phyloP scores from a whole-genome alignment of 2,329 filamentous ascomycete genomes.

The Grosmannia penicillata region DNA sequence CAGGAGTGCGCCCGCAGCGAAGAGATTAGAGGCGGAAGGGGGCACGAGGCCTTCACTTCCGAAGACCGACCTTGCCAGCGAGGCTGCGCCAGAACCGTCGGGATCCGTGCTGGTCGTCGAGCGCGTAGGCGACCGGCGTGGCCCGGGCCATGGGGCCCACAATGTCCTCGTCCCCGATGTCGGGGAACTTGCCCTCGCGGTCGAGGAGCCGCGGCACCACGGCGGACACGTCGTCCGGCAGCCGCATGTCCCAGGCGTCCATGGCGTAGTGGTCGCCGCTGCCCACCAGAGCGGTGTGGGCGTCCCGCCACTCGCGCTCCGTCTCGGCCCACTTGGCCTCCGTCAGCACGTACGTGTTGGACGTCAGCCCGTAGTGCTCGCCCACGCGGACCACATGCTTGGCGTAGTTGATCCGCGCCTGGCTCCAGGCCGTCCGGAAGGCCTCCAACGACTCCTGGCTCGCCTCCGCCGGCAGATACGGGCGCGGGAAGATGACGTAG shows the following conservation, averaged over 20 bases:
- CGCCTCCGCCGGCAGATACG: constrained; percentile 53
- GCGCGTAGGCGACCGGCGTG: constrained; percentile 11
- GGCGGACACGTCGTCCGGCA: constrained; percentile 41
- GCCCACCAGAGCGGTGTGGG: constrained; percentile 50
- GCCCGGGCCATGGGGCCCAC: constrained; percentile 76
- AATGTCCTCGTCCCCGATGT: constrained; percentile 79
- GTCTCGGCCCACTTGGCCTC: constrained; percentile 80
- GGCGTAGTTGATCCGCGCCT: constrained; percentile 71
- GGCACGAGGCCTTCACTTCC: constrained; percentile 17
- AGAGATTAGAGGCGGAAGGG: background rate
- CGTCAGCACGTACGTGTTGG: constrained; percentile 73
- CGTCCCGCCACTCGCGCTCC: constrained; percentile 57
- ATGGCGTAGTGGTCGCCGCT: constrained; percentile 16
- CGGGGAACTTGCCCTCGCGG: constrained; percentile 73
- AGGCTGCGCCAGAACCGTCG: constrained; percentile 30
- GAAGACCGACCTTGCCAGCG: constrained; percentile 27
- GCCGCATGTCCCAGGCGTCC: constrained; percentile 21
- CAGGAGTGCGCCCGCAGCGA: background rate
- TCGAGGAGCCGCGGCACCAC: constrained; percentile 56
- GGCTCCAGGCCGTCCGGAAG: constrained; percentile 67
- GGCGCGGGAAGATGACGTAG: constrained; percentile 73
- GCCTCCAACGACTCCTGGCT: constrained; percentile 43
- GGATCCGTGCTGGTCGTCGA: constrained; percentile 24
- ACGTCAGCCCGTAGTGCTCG: constrained; percentile 82
- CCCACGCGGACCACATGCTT: constrained; percentile 78